Evolutionary conservation across 148 eudicot genomes (phyloP), one percentile per base, ranked within the genome.

Genomic region (Rhododendron molle): DNA sequence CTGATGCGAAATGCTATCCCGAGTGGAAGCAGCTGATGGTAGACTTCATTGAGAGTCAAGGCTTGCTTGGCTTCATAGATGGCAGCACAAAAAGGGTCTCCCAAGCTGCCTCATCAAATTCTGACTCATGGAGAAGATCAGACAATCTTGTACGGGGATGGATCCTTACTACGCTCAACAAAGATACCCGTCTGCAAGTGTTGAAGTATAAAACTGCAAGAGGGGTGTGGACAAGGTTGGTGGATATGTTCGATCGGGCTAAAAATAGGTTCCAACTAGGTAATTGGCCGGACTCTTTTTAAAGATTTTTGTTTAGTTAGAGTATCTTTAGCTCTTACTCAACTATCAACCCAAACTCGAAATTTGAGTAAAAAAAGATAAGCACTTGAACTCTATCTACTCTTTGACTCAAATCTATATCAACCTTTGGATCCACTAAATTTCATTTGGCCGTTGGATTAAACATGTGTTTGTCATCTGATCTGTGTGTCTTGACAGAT

Each of bases 101-200:
- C 47, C 47, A 44, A 14, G 14, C 4, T 1, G 18, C 58, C 49
- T 34, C 18, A 9, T 54, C 58, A 15, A 54, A 54, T 54, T 12
- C 82, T 4, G 5, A 16, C 58, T 54, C 21, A 54, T 52, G 83
- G 83, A 80, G 32, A 80, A 80, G 83, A 80, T 49, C 65, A 16
- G 67, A 80, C 26, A 21, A 14, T 18, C 67, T 52, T 5, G 21
- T 80, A 3, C n/a, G 11, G 5, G 58, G n/a, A 18, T 80, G 83
- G 83, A 80, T 80, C 10, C 12, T 32, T 4, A 13, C 67, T 4
- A 81, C 83, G 0, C 40, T 80, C 44, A 3, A 34, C 34, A 4
- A 80, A 80, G 65, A 23, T 5, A 78, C 26, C 16, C 32, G 30
- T 5, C 18, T 43, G 3, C 7, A 10, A 20, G 54, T 78, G 28